Percentiles rank a stretch among this genome's conserved stretches.
Conservation (phyloP, 176 grass and related monocot species). For the Lolium multiflorum region DNA sequence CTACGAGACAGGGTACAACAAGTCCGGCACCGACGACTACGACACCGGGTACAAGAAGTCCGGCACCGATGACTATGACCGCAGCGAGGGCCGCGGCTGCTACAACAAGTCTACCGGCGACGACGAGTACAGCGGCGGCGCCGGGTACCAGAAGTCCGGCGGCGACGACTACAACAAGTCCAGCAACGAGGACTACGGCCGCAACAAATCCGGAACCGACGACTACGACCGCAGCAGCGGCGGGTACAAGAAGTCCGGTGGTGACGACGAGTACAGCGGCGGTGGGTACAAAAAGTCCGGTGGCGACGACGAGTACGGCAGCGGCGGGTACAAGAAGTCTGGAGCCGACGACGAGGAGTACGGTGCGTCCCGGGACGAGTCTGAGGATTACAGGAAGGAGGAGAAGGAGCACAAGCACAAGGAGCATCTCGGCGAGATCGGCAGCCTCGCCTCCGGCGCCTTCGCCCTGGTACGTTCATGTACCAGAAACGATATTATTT, state of each 20-base stretch:
- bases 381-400: constrained; percentile 64
- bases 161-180: constrained; percentile 18
- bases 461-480: constrained; percentile 64
- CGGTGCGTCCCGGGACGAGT: constrained; percentile 36
- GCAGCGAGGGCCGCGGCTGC: background rate
- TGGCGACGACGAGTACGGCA: background rate
- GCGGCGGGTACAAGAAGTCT: constrained; percentile 4
- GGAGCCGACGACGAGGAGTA: background rate
- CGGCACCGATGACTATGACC: background rate
- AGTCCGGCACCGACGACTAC: background rate
- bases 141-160: constrained; percentile 13
- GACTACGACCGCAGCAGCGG: background rate
- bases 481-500: too few relatives aligned
- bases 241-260: background rate
- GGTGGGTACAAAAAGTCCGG: background rate
- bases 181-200: constrained; percentile 5
- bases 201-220: too few relatives aligned
- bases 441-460: constrained; percentile 62
- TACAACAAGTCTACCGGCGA: constrained; percentile 28
- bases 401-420: constrained; percentile 81
- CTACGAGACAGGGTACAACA: constrained; percentile 16
- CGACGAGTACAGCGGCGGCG: constrained; percentile 27
- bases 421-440: constrained; percentile 77
- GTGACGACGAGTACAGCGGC: background rate
- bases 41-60: constrained; percentile 29